Evolutionary conservation across 2,329 filamentous ascomycete genomes (phyloP).

Genomic region (Colletotrichum limetticola): DNA sequence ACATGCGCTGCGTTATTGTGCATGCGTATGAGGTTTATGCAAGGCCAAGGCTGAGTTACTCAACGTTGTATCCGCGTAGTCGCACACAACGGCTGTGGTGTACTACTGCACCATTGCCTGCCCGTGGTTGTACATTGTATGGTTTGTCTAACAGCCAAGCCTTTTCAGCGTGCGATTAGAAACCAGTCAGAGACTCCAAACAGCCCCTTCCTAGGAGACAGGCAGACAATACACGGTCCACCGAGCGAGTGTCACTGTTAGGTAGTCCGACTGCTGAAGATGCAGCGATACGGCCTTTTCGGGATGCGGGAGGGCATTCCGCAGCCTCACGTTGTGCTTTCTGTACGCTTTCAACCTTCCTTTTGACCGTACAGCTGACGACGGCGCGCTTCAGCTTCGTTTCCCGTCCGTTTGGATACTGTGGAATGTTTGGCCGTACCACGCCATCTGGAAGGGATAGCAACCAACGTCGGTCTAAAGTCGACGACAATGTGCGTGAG

Average conservation of each 20-base stretch:
- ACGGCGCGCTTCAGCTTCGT: slow-evolving; percentile 13
- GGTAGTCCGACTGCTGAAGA: neutral
- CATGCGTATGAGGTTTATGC: neutral
- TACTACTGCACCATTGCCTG: neutral
- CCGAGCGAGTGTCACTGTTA: no score
- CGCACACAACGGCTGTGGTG: neutral
- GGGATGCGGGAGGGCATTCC: slow-evolving; percentile 16
- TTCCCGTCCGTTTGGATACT: neutral
- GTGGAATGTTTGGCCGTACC: neutral
- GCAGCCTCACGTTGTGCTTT: neutral
- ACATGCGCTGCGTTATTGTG: neutral
- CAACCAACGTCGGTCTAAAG: neutral
- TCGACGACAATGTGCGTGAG: neutral
- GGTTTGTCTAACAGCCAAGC: slow-evolving; percentile 16
- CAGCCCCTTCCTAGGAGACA: neutral
- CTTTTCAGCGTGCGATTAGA: neutral
- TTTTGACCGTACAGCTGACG: slow-evolving; percentile 1
- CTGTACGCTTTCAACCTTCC: neutral
- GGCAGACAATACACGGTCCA: neutral
- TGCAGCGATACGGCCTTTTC: slow-evolving; percentile 9
- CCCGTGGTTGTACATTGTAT: neutral
- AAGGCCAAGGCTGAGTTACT: neutral
- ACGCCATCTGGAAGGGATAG: neutral
- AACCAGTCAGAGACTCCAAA: slow-evolving; percentile 25
- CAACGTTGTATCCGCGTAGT: neutral